Base-by-base conservation (phyloP, 2,329 filamentous ascomycete genomes). In the Cytospora paraplurivora region DNA sequence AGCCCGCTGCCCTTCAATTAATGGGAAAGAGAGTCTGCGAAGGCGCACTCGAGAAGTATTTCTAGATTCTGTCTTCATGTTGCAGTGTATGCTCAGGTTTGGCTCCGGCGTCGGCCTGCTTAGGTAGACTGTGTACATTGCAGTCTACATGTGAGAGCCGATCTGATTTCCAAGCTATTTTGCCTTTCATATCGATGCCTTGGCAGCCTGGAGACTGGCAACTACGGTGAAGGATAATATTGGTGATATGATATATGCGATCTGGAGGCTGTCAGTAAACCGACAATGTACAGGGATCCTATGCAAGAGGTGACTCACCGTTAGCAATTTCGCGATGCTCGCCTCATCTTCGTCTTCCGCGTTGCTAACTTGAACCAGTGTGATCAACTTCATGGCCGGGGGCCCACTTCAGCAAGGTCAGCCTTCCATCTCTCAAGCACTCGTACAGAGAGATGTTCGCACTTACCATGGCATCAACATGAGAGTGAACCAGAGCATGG, bases 401-500 rank as follows among this genome's bases (percentile, higher is more conserved):
- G 79, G 79, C 0, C 80, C 79, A 7, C 75, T 76, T 27, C 5
- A 37, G 13, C 33, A 21, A 17, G 19, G 6, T 51, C 12, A 56
- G 52, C 17, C 17, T 15, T 51, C 17, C 13, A 19, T 13, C n/a
- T 11, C 19, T 12, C 15, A 10, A 21, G 10, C 44, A 2, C 12
- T 21, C 8, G 5, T 7, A 47, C 10, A 12, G n/a, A 41, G 35
- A 8, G 8, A 17, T 19, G 2, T 27, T 27, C 4, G 27, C 19
- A 51, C 41, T 62, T 17, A 62, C 59, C 60, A 62, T 0, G 80
- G 79, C 79, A 82, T 81, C 50, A 81, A 67, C 76, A 79, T 80
- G 71, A 81, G 72, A 17, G 76, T 78, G 69, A 90, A 90, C 86
- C 86, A 89, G 37, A 90, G 73, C 67, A 90, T 83, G 0, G 86